Conservation (phyloP, 2,329 filamentous ascomycete genomes). For the Fusarium musae region DNA sequence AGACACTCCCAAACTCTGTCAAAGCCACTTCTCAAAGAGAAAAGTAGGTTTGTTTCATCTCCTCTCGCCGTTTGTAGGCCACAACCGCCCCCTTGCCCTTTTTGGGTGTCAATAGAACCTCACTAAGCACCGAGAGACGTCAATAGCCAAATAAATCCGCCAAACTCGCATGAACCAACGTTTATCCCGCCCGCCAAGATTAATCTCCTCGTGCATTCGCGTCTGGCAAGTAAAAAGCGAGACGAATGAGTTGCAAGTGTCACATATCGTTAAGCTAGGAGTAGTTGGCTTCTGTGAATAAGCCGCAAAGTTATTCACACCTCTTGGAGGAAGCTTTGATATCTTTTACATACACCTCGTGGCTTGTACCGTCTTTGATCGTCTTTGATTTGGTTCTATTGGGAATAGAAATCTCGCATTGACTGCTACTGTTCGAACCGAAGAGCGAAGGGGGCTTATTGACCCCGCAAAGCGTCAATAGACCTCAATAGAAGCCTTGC, state of each 20-base stretch:
- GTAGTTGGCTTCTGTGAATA: constrained; percentile 17
- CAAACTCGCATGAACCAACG: constrained; percentile 3
- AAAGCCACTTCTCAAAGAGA: neutral
- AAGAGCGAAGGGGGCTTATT: constrained; percentile 29
- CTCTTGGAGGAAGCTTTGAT: constrained; percentile 2
- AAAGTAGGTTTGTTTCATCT: constrained; percentile 3
- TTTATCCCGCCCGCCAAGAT: neutral
- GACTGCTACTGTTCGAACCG: neutral
- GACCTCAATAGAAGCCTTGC: constrained; percentile 27
- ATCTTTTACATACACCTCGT: neutral
- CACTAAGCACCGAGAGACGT: constrained; percentile 31
- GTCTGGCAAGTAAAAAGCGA: constrained; percentile 10
- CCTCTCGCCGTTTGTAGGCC: constrained; percentile 2
- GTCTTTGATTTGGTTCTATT: constrained; percentile 1
- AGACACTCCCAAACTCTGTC: neutral
- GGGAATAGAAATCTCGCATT: neutral
- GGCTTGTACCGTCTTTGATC: constrained; percentile 8
- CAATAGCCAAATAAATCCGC: constrained; percentile 12
- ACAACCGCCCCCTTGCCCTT: constrained; percentile 28
- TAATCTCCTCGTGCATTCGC: constrained; percentile 8
- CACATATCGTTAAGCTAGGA: neutral
- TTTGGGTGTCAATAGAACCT: constrained; percentile 44
- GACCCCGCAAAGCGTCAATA: constrained; percentile 28
- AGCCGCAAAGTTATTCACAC: constrained; percentile 4
- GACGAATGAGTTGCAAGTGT: neutral